phyloP scores from a whole-genome alignment of 2,329 filamentous ascomycete genomes.

The Colletotrichum sp. region DNA sequence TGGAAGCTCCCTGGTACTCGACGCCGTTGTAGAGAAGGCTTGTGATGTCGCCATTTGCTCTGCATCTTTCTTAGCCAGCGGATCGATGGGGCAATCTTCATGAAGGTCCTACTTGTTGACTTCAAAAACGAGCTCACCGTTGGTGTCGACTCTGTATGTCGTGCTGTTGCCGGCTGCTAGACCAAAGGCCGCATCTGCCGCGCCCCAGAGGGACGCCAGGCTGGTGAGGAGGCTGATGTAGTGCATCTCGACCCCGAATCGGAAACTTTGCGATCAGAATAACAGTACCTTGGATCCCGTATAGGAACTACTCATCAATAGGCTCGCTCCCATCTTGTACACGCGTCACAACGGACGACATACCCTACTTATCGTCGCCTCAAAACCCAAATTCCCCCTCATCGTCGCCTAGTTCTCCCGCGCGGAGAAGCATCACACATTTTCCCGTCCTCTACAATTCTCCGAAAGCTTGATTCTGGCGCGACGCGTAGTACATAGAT shows the following conservation, averaged over 20 bases:
- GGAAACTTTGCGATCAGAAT: background rate
- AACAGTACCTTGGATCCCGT: background rate
- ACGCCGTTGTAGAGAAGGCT: conserved; percentile 59
- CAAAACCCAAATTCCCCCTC: background rate
- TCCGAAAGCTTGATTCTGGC: background rate
- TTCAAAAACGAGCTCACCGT: conserved; percentile 28
- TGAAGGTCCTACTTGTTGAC: conserved; percentile 20
- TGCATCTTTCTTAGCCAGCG: conserved; percentile 32
- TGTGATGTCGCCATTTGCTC: conserved; percentile 65
- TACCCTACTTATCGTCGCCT: background rate
- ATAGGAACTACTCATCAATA: background rate
- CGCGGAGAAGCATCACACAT: background rate
- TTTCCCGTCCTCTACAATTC: background rate
- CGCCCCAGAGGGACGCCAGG: background rate
- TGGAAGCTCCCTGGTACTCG: conserved; percentile 50
- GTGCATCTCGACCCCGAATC: background rate
- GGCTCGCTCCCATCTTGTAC: background rate
- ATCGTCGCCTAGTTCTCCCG: background rate
- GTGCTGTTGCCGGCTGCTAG: conserved; percentile 1
- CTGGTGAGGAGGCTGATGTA: background rate
- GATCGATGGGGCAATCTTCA: too few relatives aligned
- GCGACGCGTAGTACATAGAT: background rate
- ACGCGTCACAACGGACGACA: too few relatives aligned
- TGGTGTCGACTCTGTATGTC: conserved; percentile 27
- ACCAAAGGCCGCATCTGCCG: conserved; percentile 14